Base-by-base conservation (phyloP, 768 basidiomycete species). In the Punctularia strigosozonata region DNA sequence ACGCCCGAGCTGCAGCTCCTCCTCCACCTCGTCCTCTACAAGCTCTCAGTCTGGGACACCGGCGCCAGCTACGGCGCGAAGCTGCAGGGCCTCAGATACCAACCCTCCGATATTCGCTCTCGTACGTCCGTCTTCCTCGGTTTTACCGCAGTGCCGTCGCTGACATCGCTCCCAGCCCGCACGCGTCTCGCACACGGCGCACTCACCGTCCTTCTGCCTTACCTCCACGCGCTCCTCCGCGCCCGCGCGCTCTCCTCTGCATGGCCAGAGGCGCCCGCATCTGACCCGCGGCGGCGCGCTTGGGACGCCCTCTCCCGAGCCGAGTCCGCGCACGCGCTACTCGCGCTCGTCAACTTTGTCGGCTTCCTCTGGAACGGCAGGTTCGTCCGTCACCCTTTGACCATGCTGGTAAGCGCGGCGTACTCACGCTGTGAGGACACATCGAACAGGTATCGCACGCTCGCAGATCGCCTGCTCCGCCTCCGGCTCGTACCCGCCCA, bases 231-330 rank as follows among this genome's bases (percentile, higher is more conserved):
- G 28, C 82, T 85, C 36, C 49, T 92, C 35, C 75, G 86, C 25
- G 53, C 68, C 3, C 68, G 84, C 54, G 89, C 88, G 1, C 64
- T 95, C 17, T 87, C 87, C 2, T 65, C 66, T 45, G 78, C 90
- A 31, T 95, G 91, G 91, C 89, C 90, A 1, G 91, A 95, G 54
- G 74, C 83, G 3, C 91, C 91, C 2, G 75, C 80, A 21, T 78
- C 75, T 31, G 85, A 91, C 58, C 63, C 64, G 45, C 69, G 84
- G 28, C 73, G 82, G 24, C 77, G 71, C 53, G 67, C 73, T 32
- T 94, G 89, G 90, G 73, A 71, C 39, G 36, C 67, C 1, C 62
- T 94, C 10, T 71, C 71, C 13, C 67, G 69, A 30, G 45, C 80
- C 1, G 89, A 94, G 63, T 76, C 82, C 4, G 50, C 66, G 0